Evolutionary conservation across 129 eudicot species (phyloP), one percentile per base, ranked within the genome.

Genomic region (Artemisia tridentata): DNA sequence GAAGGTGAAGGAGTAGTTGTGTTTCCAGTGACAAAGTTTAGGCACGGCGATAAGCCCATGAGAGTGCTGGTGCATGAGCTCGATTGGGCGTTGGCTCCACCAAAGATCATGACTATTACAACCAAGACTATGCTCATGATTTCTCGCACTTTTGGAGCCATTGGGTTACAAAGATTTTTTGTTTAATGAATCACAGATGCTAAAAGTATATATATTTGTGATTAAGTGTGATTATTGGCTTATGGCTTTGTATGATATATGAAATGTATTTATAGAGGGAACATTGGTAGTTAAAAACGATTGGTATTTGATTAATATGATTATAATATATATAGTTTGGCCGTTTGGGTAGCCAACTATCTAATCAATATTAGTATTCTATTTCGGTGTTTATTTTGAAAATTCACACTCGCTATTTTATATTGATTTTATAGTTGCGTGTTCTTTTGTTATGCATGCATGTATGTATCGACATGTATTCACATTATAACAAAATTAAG

Each of bases 11-110:
- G 87, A 12, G 79, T 74, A 5, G 91, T 31, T 10, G 83, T n/a
- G 68, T 69, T 82, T 2, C 85, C 87, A 0, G 73, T 66, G 1
- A 85, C 83, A 25, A 56, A 85, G 75, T 63, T 75, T 8, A 85
- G 79, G 65, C 90, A 85, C 29, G 90, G 57, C 9, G 83, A 31
- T 74, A 85, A 73, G 52, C 87, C 82, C 68, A 78, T 65, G 51
- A 85, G 77, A 1, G 76, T 52, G 43, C 15, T 84, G 20, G 69
- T 78, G 84, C 88, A 82, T 13, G 75, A 67, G 75, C 56, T 74
- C 13, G 86, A 71, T 34, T 84, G 89, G 74, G 84, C 87, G 21
- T 3, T 49, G 62, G 85, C 85, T 68, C 81, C 71, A 65, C 75
- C 67, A 64, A 66, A 84, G 0, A 72, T 27, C 78, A 75, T 74